phyloP scores from a whole-genome alignment of 768 basidiomycete species.

The Rossbeevera mucosa region DNA sequence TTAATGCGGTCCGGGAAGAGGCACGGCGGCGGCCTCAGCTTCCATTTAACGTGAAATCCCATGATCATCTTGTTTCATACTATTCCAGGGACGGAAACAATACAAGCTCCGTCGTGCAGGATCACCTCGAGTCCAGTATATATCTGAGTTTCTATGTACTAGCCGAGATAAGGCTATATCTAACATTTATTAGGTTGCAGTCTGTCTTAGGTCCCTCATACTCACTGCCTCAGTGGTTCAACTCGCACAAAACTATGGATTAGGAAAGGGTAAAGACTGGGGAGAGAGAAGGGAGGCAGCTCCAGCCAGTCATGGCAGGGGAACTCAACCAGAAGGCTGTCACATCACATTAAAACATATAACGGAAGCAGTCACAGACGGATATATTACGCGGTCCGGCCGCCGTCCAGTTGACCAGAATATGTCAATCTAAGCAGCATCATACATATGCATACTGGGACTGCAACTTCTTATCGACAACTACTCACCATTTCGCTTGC shows the following conservation, averaged over 20 bases:
- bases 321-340: slow-evolving; percentile 2
- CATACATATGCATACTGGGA: neutral
- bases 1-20: neutral
- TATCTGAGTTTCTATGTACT: neutral
- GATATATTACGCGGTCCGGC: neutral
- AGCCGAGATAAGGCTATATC: slow-evolving; percentile 7
- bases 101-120: neutral
- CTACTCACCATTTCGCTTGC: neutral
- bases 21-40: neutral
- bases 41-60: neutral
- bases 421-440: neutral
- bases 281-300: neutral
- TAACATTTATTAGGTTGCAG: neutral
- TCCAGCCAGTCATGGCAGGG: too few relatives aligned
- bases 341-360: neutral
- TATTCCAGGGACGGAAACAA: slow-evolving; percentile 8
- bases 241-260: neutral
- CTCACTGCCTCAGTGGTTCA: neutral
- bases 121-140: neutral
- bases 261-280: neutral
- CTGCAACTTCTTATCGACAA: neutral
- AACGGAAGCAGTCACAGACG: neutral
- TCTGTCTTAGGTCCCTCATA: neutral
- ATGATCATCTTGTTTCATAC: neutral
- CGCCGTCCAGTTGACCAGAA: neutral